Evolutionary conservation across 352 stramenopile species (phyloP).

Genomic region (Pythium periplocum): DNA sequence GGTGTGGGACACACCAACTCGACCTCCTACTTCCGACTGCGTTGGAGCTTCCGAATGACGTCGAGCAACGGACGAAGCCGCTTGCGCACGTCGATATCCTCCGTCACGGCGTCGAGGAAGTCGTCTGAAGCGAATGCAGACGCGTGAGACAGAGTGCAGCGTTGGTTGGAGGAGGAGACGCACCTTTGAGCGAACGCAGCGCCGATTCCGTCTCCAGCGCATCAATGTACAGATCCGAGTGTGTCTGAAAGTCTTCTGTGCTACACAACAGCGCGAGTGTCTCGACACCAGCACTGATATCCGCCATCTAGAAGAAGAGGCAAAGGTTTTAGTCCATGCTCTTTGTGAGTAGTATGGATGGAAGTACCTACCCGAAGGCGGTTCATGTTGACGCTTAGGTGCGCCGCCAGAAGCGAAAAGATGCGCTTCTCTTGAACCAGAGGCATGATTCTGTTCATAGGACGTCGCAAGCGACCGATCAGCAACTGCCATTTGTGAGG

Average conservation of each 20-base stretch:
- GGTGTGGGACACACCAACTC: too few relatives aligned
- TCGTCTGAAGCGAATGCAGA: constrained; percentile 32
- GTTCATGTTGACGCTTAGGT: constrained; percentile 57
- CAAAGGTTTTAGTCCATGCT: not conserved
- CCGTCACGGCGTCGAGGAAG: constrained; percentile 53
- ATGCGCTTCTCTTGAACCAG: constrained; percentile 76
- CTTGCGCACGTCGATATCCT: constrained; percentile 65
- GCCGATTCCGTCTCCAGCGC: constrained; percentile 52
- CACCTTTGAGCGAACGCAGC: constrained; percentile 51
- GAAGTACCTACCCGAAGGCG: constrained; percentile 15
- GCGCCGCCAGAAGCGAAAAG: constrained; percentile 69
- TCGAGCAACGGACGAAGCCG: constrained; percentile 69
- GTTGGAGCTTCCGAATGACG: constrained; percentile 28
- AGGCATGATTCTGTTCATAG: constrained; percentile 66
- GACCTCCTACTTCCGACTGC: not conserved
- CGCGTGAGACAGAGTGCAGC: constrained; percentile 4
- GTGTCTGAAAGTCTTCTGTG: constrained; percentile 83
- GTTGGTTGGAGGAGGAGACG: constrained; percentile 2
- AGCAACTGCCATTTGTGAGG: not conserved
- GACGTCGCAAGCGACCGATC: not conserved
- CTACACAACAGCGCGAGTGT: constrained; percentile 70
- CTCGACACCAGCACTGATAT: constrained; percentile 56
- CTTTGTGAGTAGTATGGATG: constrained; percentile 1
- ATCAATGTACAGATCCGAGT: constrained; percentile 50
- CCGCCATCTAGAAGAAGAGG: constrained; percentile 23